Evolutionary conservation across 1,284 basidiomycete species (phyloP), one percentile per base, ranked within the genome.

Genomic region (Cutaneotrichosporon mucoides): DNA sequence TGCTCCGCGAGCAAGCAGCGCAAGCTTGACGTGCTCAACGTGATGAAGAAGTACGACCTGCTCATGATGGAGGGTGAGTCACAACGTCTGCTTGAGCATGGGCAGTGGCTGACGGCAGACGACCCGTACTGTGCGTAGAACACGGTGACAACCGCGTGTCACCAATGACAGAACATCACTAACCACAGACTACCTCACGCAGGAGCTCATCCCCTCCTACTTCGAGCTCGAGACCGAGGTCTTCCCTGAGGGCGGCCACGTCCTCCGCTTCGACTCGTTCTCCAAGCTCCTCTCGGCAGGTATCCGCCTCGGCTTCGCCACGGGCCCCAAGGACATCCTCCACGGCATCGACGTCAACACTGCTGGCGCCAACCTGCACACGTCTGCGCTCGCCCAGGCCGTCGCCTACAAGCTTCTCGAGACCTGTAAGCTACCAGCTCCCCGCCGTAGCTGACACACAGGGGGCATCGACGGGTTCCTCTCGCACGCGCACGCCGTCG

Each of bases 261-360:
- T 93, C 8, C 63, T 93, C 24, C 84, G 92, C 42, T 90, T 93
- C 73, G 92, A 94, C 73, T 90, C 88, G 72, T 82, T 96, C 62
- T 90, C 88, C 57, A 97, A 97, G 81, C 82, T 95, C 45, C 80
- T 94, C 16, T 89, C 89, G 8, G 87, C 88, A 11, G 91, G 90
- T 53, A 63, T 76, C 63, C 67, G 75, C 56, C 64, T 77, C 45
- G 93, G 92, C 10, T 94, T 89, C 73, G 85, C 85, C 0, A 86
- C 88, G 3, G 94, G 90, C 0, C 92, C 94, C 9, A 82, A 82
- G 56, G 79, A 82, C 11, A 80, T 98, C 47, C 70, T 95, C 13
- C 80, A 86, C 55, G 86, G 86, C 1, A 88, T 97, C 52, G 86
- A 93, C 72, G 78, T 83, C 57, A 82, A 86, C 72, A 68, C 73